Evolutionary conservation across 2,329 filamentous ascomycete species (phyloP).

Genomic region (Colletotrichum destructivum): DNA sequence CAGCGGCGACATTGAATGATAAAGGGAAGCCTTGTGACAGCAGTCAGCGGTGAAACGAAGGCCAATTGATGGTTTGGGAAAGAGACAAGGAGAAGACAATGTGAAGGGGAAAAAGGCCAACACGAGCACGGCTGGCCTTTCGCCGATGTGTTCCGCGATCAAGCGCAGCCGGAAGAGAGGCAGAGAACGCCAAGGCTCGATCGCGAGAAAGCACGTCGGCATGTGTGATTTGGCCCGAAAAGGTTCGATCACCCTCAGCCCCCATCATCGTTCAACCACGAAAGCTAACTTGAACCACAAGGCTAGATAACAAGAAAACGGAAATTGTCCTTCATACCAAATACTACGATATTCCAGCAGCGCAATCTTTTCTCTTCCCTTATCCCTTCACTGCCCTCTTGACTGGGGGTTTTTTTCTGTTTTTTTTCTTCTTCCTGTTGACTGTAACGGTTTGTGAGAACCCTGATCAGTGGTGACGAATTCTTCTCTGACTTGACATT

Average conservation of each 20-base stretch:
- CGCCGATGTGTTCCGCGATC: constrained; percentile 38
- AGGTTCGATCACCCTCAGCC: constrained; percentile 13
- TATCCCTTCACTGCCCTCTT: no score
- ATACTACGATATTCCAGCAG: neutral
- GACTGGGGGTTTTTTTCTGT: no score
- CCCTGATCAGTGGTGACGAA: neutral
- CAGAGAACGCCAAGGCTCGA: neutral
- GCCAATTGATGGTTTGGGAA: neutral
- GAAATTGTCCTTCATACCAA: constrained; percentile 1
- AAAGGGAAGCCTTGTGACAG: neutral
- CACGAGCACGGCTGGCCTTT: constrained; percentile 17
- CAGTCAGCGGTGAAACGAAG: neutral
- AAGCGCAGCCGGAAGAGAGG: neutral
- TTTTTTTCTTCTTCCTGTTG: no score
- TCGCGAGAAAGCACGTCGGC: constrained; percentile 34
- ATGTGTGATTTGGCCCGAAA: constrained; percentile 25
- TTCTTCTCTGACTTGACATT: neutral
- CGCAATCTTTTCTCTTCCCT: neutral
- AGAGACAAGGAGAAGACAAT: neutral
- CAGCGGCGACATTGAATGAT: constrained; percentile 18
- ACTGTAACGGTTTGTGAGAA: neutral
- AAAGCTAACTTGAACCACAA: constrained; percentile 21
- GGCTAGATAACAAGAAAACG: neutral
- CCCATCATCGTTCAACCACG: neutral
- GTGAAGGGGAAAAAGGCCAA: neutral